A percentile compares a stretch with the other conserved stretches of the same genome.
Conservation (phyloP, 306 rosid species). For the Cicer chorassanicum region DNA sequence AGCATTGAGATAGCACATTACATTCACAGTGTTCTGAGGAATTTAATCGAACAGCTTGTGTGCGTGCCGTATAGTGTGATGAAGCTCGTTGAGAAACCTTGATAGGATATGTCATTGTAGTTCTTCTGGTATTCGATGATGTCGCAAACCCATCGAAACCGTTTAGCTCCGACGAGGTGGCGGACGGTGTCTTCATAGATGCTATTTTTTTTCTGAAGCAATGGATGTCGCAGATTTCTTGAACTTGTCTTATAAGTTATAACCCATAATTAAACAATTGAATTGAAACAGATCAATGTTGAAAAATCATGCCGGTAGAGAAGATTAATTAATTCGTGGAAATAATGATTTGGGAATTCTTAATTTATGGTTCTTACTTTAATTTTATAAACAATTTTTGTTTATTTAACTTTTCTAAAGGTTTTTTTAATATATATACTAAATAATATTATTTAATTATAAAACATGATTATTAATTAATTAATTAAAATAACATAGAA, state of each 20-base stretch:
- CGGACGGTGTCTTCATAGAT: conserved; percentile 67
- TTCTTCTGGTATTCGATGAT: conserved; percentile 72
- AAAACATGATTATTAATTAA: no score
- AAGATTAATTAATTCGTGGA: no score
- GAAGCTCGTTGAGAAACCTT: conserved; percentile 70
- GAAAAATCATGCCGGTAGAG: no score
- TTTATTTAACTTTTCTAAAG: no score
- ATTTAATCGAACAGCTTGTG: conserved; percentile 72
- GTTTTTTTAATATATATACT: no score
- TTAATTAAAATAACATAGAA: no score
- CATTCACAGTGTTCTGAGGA: conserved; percentile 58
- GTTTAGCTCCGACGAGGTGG: conserved; percentile 69
- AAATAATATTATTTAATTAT: no score
- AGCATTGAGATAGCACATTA: conserved; percentile 63
- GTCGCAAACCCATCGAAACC: conserved; percentile 67
- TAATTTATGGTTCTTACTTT: no score
- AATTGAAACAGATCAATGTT: no score
- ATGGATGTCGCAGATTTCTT: conserved; percentile 62
- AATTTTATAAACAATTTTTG: no score
- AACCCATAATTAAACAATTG: no score
- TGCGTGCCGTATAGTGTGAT: conserved; percentile 67
- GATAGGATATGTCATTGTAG: conserved; percentile 54
- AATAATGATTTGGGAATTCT: no score
- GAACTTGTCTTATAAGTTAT: conserved; percentile 50
- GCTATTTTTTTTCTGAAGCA: conserved; percentile 63